A percentile compares a stretch with the other conserved stretches of the same genome.
Conservation (phyloP, 495 filamentous ascomycete species). For the Corynascus novoguineensis region DNA sequence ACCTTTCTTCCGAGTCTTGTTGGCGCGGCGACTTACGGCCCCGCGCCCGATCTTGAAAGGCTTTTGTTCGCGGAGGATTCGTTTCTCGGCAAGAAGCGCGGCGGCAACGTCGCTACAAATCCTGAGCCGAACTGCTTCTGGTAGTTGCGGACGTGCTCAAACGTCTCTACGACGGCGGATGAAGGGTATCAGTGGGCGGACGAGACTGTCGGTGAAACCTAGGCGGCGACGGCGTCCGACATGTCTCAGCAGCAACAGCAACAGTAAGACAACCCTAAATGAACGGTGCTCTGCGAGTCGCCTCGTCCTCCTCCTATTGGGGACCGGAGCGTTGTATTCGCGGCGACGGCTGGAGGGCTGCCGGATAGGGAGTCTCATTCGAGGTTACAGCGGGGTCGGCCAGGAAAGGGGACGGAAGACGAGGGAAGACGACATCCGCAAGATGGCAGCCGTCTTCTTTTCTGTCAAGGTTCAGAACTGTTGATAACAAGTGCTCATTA, state of each 20-base stretch:
- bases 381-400: neutral
- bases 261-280: slow-evolving; percentile 14
- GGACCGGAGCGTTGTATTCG: slow-evolving; percentile 9
- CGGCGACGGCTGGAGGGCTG: neutral
- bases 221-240: neutral
- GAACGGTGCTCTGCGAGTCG: slow-evolving; percentile 18
- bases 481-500: neutral
- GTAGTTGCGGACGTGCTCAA: slow-evolving; percentile 21
- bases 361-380: neutral
- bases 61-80: no score
- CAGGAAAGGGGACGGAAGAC: neutral
- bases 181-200: slow-evolving; percentile 19
- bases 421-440: neutral
- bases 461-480: neutral
- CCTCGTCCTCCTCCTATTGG: slow-evolving; percentile 16
- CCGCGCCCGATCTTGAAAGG: neutral
- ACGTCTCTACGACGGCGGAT: slow-evolving; percentile 5
- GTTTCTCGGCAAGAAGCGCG: no score
- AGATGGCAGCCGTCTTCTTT: neutral
- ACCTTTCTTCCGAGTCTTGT: neutral
- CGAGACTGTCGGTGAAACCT: slow-evolving; percentile 19
- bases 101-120: no score
- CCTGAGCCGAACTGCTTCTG: slow-evolving; percentile 22
- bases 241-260: neutral
- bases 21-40: neutral